Evolutionary conservation across 1,139 yeast species (phyloP).

Genomic region (Saccharomyces hybrid): DNA sequence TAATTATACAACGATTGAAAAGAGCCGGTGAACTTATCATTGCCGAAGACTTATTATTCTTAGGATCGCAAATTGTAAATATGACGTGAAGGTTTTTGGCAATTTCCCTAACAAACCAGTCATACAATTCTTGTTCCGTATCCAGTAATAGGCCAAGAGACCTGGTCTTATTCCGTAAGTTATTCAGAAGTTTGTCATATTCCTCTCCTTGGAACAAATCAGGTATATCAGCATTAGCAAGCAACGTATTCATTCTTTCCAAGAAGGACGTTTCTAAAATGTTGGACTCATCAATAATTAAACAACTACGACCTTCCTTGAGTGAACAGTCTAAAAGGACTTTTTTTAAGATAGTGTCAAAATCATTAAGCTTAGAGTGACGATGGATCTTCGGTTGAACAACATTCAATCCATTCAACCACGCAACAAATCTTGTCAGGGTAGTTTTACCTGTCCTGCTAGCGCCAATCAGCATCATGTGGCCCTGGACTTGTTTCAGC

Average conservation of each 20-base stretch:
- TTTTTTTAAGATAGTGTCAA: constrained; percentile 55
- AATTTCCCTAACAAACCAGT: constrained; percentile 67
- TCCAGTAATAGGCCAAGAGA: constrained; percentile 59
- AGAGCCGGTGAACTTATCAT: constrained; percentile 81
- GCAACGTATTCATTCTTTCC: constrained; percentile 84
- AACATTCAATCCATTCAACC: constrained; percentile 76
- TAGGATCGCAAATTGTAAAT: constrained; percentile 62
- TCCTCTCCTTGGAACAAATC: constrained; percentile 84
- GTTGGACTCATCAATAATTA: constrained; percentile 75
- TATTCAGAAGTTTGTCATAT: constrained; percentile 42
- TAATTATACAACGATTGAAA: constrained; percentile 81
- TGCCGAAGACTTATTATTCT: constrained; percentile 34
- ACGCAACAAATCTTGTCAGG: constrained; percentile 71
- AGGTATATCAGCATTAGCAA: constrained; percentile 90
- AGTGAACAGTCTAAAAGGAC: constrained; percentile 46
- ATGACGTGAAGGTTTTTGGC: constrained; percentile 73
- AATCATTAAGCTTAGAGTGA: constrained; percentile 51
- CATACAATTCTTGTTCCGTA: constrained; percentile 61
- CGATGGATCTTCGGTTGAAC: constrained; percentile 53
- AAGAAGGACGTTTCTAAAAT: constrained; percentile 71
- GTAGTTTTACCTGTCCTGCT: constrained; percentile 80
- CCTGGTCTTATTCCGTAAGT: constrained; percentile 54
- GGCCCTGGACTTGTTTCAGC: constrained; percentile 81
- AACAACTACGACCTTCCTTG: constrained; percentile 58
- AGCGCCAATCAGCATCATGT: constrained; percentile 80